Percentiles rank a stretch among this genome's conserved stretches.
Evolutionary conservation across 495 filamentous ascomycete species (phyloP).

Genomic region (Paragyromitra xinjiangensis): DNA sequence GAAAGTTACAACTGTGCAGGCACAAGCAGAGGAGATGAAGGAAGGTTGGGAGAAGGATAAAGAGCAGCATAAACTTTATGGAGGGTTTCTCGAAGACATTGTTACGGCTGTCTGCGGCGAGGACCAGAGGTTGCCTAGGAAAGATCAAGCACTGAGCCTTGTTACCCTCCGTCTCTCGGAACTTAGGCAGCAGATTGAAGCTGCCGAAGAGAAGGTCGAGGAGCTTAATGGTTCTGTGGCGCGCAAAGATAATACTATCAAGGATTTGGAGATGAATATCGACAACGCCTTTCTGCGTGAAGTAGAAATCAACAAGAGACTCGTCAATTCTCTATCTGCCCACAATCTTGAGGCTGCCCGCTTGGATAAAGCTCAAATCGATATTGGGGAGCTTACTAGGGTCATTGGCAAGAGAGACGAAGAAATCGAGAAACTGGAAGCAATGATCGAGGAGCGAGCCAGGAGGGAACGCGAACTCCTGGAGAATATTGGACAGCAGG

Average conservation of each 20-base stretch:
- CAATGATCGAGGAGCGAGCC: constrained; percentile 16
- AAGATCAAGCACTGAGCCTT: constrained; percentile 14
- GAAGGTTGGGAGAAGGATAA: constrained; percentile 34
- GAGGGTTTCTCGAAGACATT: constrained; percentile 50
- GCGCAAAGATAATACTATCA: constrained; percentile 41
- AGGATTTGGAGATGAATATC: constrained; percentile 39
- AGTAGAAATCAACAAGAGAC: constrained; percentile 24
- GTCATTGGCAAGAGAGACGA: constrained; percentile 33
- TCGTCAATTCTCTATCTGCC: constrained; percentile 16
- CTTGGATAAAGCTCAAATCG: constrained; percentile 26
- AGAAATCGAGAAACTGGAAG: constrained; percentile 35
- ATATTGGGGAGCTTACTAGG: constrained; percentile 33
- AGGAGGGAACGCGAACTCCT: constrained; percentile 26
- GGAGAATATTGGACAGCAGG: constrained; percentile 36
- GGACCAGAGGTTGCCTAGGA: constrained; percentile 16
- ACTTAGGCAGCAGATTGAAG: constrained; percentile 45
- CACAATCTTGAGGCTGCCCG: constrained; percentile 6
- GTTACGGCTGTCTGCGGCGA: constrained; percentile 21
- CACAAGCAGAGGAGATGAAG: constrained; percentile 5
- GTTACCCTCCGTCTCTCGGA: constrained; percentile 42
- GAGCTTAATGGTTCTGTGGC: constrained; percentile 42
- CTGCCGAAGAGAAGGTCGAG: constrained; percentile 37
- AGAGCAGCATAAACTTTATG: constrained; percentile 36
- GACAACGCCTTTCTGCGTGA: constrained; percentile 31
- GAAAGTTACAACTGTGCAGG: constrained; percentile 35